Evolutionary conservation across 768 basidiomycete species (phyloP).

Genomic region (Exsudoporus frostii): DNA sequence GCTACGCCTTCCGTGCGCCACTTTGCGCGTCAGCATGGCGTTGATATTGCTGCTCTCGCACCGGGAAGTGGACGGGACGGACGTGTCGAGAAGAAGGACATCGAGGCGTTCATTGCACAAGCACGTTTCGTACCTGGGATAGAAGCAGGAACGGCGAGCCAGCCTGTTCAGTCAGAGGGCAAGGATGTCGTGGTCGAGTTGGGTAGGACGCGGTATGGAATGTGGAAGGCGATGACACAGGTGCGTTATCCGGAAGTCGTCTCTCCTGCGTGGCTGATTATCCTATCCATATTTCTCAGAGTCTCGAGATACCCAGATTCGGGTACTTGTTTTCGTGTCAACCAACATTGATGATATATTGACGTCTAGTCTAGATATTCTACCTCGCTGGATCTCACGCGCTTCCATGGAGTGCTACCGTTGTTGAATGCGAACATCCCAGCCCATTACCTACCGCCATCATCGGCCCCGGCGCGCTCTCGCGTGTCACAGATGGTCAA

Average conservation of each 20-base stretch:
- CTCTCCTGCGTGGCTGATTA: background rate
- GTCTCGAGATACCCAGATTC: slow-evolving; percentile 83
- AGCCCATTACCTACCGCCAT: slow-evolving; percentile 42
- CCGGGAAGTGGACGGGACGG: slow-evolving; percentile 75
- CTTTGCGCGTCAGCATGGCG: slow-evolving; percentile 61
- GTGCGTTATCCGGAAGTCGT: slow-evolving; percentile 33
- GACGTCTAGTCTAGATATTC: slow-evolving; percentile 50
- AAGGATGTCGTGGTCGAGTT: slow-evolving; percentile 66
- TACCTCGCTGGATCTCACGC: slow-evolving; percentile 71
- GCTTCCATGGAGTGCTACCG: slow-evolving; percentile 60
- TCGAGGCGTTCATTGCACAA: slow-evolving; percentile 55
- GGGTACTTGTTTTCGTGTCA: slow-evolving; percentile 43
- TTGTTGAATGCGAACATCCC: slow-evolving; percentile 70
- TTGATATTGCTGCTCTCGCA: slow-evolving; percentile 55
- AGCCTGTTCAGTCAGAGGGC: background rate
- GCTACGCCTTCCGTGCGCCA: slow-evolving; percentile 79
- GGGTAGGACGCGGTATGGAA: slow-evolving; percentile 71
- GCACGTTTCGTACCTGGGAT: slow-evolving; percentile 3
- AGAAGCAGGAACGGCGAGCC: background rate
- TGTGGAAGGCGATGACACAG: slow-evolving; percentile 91
- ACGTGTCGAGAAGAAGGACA: slow-evolving; percentile 69
- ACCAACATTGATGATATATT: background rate
- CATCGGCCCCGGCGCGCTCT: slow-evolving; percentile 34
- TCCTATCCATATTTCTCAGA: slow-evolving; percentile 40
- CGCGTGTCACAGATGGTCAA: slow-evolving; percentile 31